Percentiles rank a stretch among this genome's conserved stretches.
These are phyloP conservation scores for Paecilomyces sp. DNA, from an alignment of 2,329 filamentous ascomycete genomes.

Conservation along the genomic window DNA sequence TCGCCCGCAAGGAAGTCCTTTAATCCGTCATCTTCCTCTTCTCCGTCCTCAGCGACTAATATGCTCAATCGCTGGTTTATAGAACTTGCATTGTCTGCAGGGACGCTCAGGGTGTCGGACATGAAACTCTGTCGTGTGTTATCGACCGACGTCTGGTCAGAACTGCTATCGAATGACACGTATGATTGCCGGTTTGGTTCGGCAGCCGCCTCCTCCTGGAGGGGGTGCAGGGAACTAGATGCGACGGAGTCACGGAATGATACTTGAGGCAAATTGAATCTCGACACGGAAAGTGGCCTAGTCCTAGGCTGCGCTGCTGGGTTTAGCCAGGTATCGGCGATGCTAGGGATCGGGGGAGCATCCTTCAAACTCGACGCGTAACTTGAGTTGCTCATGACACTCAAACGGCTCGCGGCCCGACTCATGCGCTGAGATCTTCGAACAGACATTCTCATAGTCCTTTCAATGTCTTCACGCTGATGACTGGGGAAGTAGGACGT, in stretches of 20 bases:
- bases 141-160: constrained; percentile 64
- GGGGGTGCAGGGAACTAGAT: constrained; percentile 78
- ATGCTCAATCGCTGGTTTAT: constrained; percentile 76
- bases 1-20: constrained; percentile 85
- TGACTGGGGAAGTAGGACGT: constrained; percentile 97
- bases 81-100: constrained; percentile 56
- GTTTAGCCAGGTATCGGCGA: constrained; percentile 84
- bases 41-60: constrained; percentile 81
- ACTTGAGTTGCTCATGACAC: constrained; percentile 88
- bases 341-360: constrained; percentile 89
- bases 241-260: constrained; percentile 80
- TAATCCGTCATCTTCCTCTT: constrained; percentile 83
- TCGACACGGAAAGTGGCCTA: constrained; percentile 55
- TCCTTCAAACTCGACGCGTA: constrained; percentile 88
- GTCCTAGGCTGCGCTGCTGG: constrained; percentile 47
- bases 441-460: constrained; percentile 87
- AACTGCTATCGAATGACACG: constrained; percentile 59
- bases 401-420: constrained; percentile 85
- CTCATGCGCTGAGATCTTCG: constrained; percentile 84
- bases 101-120: constrained; percentile 69
- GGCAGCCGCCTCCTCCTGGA: constrained; percentile 81
- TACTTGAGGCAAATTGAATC: constrained; percentile 51
- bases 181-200: constrained; percentile 93
- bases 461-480: constrained; percentile 87
- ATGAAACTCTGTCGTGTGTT: constrained; percentile 74